Evolutionary conservation across 306 rosid species (phyloP).

Genomic region (Prunus mume): DNA sequence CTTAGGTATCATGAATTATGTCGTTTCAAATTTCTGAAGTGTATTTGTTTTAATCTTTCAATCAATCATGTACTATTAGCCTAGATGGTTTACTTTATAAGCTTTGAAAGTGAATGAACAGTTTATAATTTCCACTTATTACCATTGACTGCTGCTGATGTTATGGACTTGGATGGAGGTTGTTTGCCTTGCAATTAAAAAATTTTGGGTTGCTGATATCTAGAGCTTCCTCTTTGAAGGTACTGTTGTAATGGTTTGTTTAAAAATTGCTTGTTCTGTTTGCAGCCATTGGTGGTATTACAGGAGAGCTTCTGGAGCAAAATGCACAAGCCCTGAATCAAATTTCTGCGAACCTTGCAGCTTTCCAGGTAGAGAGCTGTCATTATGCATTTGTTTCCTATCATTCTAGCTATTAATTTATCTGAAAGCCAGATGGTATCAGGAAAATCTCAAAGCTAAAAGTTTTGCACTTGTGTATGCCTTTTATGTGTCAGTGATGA

Average conservation of each 20-base stretch:
- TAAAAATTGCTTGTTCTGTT: constrained; percentile 11
- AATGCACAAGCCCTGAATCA: constrained; percentile 46
- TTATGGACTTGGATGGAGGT: neutral
- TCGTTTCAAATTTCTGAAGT: neutral
- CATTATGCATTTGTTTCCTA: neutral
- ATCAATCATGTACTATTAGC: neutral
- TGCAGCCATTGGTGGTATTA: constrained; percentile 49
- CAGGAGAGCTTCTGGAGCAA: constrained; percentile 53
- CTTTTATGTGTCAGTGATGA: neutral
- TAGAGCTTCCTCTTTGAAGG: neutral
- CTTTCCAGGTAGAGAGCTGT: constrained; percentile 37
- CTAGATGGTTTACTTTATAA: neutral
- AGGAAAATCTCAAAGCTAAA: neutral
- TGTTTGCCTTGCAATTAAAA: neutral
- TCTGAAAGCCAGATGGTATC: neutral
- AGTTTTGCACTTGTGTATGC: neutral
- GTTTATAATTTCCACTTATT: neutral
- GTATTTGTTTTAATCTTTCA: neutral
- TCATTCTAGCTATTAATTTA: neutral
- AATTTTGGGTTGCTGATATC: neutral
- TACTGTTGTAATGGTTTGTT: neutral
- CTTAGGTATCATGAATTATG: neutral
- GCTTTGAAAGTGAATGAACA: neutral
- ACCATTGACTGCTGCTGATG: neutral
- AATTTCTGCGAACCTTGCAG: constrained; percentile 41